Base-by-base conservation (phyloP, 2,329 filamentous ascomycete genomes). In the Leptographium flavum region DNA sequence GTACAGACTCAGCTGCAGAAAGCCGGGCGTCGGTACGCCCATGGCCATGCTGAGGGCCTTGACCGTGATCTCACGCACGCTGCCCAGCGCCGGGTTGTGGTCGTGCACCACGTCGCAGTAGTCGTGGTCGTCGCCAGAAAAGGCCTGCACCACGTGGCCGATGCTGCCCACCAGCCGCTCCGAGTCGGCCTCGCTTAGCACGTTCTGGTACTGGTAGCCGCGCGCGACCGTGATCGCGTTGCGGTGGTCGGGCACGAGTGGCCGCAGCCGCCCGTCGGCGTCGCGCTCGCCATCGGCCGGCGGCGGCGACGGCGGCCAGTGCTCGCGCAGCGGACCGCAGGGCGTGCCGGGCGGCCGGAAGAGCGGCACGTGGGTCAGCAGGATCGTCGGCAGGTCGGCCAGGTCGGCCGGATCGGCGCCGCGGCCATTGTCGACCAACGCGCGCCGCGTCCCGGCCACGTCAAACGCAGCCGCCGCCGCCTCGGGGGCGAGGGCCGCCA, bases 161-260 rank as follows among this genome's bases (percentile, higher is more conserved):
- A 94, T 70, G 51, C 80, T 84, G 48, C 81, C 73, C 36, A 94
- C 67, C 32, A 98, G 68, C 43, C 80, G 78, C 39, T 78, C 71
- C 1, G 88, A 92, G 53, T 95, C 78, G 2, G 76, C 71, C 42
- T 81, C 76, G 42, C 74, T 83, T 23, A 98, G 74, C 3, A 95
- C 90, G 55, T 95, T 98, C 60, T 96, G 90, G 58, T 98, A 98
- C 60, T 98, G 92, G 57, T 95, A 95, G 14, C 92, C 92, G 15
- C 70, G 71, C 10, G 75, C 67, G 15, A 98, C 78, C 3, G 73
- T 73, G 48, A 98, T 84, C 22, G 88, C 79, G 52, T 92, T 93
- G 46, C 76, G 73, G 39, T 84, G 70, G 55, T 93, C 85, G 3
- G 66, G 76, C 45, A 62, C 60, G 1, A 75, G 65, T 0, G 72